Conservation (phyloP, 371 early-diverging fungal genomes). For the Smittium mucronatum region DNA sequence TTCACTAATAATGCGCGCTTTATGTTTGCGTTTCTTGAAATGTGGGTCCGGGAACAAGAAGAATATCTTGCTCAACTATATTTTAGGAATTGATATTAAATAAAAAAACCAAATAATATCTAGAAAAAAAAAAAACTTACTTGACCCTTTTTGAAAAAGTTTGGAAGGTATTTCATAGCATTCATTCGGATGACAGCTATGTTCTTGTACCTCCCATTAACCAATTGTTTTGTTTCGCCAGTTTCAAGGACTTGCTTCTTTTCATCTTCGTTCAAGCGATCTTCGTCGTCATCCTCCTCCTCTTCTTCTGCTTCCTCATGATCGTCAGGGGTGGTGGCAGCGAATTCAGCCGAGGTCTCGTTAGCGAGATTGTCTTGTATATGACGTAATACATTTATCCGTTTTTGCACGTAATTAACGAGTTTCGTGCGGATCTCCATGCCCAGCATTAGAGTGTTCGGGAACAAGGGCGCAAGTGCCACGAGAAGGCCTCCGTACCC, state of each 20-base stretch:
- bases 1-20: conserved; percentile 87
- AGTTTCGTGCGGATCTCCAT: conserved; percentile 99
- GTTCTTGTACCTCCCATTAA: conserved; percentile 78
- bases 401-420: conserved; percentile 80
- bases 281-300: conserved; percentile 14
- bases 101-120: no score
- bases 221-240: conserved; percentile 27
- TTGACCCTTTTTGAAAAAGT: conserved; percentile 93
- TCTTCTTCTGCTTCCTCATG: conserved; percentile 26
- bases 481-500: conserved; percentile 97
- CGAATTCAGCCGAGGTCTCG: not conserved
- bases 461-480: conserved; percentile 77
- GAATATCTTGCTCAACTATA: conserved; percentile 10
- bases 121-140: conserved; percentile 95
- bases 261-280: conserved; percentile 18
- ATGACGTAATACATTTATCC: conserved; percentile 74
- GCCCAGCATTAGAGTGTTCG: conserved; percentile 85
- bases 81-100: no score
- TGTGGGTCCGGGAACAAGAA: conserved; percentile 99
- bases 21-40: conserved; percentile 99
- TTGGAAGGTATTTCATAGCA: conserved; percentile 97
- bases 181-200: conserved; percentile 94
- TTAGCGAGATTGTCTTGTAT: conserved; percentile 37
- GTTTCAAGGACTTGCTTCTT: conserved; percentile 19
- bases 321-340: conserved; percentile 17